Evolutionary conservation across 768 basidiomycete genomes (phyloP), one percentile per base, ranked within the genome.

Genomic region (Clavulina sp.): DNA sequence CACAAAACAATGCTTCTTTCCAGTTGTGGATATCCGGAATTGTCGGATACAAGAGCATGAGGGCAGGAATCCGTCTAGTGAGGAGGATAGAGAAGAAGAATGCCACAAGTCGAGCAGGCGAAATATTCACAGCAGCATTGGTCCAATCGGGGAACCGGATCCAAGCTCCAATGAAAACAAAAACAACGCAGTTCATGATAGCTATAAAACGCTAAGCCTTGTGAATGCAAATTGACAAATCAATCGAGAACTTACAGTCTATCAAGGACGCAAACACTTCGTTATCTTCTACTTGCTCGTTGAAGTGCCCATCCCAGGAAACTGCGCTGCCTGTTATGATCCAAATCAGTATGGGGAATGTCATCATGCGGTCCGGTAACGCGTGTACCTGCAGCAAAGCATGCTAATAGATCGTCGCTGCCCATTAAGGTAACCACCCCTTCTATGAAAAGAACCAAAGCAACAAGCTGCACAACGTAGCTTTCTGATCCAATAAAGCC

Each of bases 251-350:
- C 9, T 13, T 46, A 13, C 9, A 16, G 43, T 49, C 48, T 7
- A 49, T 18, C 9, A 33, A 30, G 24, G 26, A 7, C 16, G 48
- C 48, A 49, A 49, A 49, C 7, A 29, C 31, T 9, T 13, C 32
- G 16, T 29, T 29, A 7, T 49, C 48, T 34, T 49, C 48, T 6
- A 30, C 28, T 30, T 49, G 24, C 24, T 49, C 48, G 48, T 49
- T 29, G 32, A 49, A 49, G 24, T 49, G 48, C 26, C 48, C 48
- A 33, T 49, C 48, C 48, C 48, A 49, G 29, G 48, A 49, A 7
- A 49, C 48, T 7, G 48, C 24, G 2, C 48, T 30, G 24, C 48
- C 48, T 49, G 31, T 13, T 38, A 38, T n/a, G 43, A 26, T 9
- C 13, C 26, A 26, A 16, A 28, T 13, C 43, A 16, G 26, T 13